Evolutionary conservation across 768 basidiomycete species (phyloP).

Genomic region (Suillus ampliporus): DNA sequence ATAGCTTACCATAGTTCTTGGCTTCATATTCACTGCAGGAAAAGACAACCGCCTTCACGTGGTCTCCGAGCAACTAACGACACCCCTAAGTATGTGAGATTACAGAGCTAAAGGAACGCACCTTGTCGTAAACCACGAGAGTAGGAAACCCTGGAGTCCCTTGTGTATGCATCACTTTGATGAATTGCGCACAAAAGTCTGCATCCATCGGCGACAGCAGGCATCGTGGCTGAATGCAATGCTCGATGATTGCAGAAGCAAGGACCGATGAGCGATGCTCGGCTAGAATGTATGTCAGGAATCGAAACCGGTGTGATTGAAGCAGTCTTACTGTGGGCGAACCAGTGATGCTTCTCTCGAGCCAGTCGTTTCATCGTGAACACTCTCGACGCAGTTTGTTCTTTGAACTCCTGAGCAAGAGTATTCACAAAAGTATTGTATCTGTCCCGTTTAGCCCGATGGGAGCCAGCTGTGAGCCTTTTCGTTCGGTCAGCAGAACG

Average conservation of each 20-base stretch:
- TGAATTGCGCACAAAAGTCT: constrained; percentile 90
- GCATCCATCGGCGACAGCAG: constrained; percentile 97
- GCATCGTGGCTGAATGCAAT: constrained; percentile 92
- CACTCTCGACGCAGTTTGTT: constrained; percentile 71
- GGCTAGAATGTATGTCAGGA: constrained; percentile 24
- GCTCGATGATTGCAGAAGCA: constrained; percentile 74
- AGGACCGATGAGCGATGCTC: constrained; percentile 50
- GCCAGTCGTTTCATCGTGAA: constrained; percentile 79
- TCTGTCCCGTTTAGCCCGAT: constrained; percentile 68
- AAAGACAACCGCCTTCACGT: constrained; percentile 84
- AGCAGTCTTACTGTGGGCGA: constrained; percentile 58
- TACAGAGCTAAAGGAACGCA: constrained; percentile 33
- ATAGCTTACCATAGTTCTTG: constrained; percentile 80
- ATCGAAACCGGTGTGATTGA: background rate
- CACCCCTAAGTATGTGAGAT: constrained; percentile 8
- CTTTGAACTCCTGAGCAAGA: constrained; percentile 73
- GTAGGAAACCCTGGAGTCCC: constrained; percentile 93
- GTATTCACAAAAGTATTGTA: constrained; percentile 64
- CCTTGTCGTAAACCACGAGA: constrained; percentile 83
- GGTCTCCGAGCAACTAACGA: constrained; percentile 80
- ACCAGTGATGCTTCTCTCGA: constrained; percentile 85
- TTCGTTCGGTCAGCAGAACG: constrained; percentile 70
- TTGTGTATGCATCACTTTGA: constrained; percentile 83
- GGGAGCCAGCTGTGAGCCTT: constrained; percentile 58
- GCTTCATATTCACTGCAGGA: constrained; percentile 97